phyloP scores from a whole-genome alignment of 352 stramenopile genomes.

The Pythium volutum region DNA sequence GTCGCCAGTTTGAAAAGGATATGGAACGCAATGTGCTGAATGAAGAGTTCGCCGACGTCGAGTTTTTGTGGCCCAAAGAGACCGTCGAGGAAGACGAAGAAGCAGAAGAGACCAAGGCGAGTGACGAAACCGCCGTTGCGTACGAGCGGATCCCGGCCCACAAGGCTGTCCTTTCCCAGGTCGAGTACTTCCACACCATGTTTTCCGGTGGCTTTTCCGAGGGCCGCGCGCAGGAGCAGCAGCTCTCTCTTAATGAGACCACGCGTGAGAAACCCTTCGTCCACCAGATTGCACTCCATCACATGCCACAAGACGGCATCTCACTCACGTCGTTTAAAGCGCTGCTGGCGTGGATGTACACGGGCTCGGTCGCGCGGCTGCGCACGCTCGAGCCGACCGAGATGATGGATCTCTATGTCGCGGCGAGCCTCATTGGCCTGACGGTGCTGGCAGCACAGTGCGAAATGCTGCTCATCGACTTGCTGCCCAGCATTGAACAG shows the following conservation, averaged over 20 bases:
- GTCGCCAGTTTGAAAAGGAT: slow-evolving; percentile 47
- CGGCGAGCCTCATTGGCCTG: slow-evolving; percentile 52
- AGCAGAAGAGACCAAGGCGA: slow-evolving; percentile 23
- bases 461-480: slow-evolving; percentile 52
- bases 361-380: slow-evolving; percentile 49
- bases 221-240: slow-evolving; percentile 27
- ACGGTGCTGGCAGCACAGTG: slow-evolving; percentile 53
- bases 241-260: not conserved
- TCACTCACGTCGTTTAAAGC: slow-evolving; percentile 60
- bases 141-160: slow-evolving; percentile 55
- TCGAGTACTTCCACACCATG: slow-evolving; percentile 83
- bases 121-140: not conserved
- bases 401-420: slow-evolving; percentile 75
- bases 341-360: slow-evolving; percentile 71
- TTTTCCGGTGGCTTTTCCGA: slow-evolving; percentile 80
- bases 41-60: slow-evolving; percentile 52
- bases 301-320: slow-evolving; percentile 72
- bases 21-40: slow-evolving; percentile 52
- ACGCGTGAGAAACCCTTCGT: not conserved
- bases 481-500: slow-evolving; percentile 43
- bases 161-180: slow-evolving; percentile 67
- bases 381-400: slow-evolving; percentile 45
- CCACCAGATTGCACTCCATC: slow-evolving; percentile 64
- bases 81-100: slow-evolving; percentile 12
- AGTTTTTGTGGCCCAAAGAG: slow-evolving; percentile 68